Base-by-base conservation (phyloP, 805 yeast species). In the Saccharomycopsis fermentans region DNA sequence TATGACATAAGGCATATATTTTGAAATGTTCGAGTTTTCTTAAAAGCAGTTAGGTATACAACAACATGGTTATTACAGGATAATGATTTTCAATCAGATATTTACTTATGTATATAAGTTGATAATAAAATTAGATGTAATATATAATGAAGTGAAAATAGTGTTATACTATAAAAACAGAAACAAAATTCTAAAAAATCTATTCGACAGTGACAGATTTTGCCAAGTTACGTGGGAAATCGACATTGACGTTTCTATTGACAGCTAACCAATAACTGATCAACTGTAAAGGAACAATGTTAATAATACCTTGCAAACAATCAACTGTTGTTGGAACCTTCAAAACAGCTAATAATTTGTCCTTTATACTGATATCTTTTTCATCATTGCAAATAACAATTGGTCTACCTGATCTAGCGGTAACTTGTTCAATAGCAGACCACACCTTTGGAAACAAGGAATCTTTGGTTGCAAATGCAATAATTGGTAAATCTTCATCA, bases 191-290 rank as follows among this genome's bases (percentile, higher is more conserved):
- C 3, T 9, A 52, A 34, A 24, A 36, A 35, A 21, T 54, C 58
- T 48, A 61, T 48, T 61, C 98, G 63, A 94, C 99, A 54, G 99
- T 94, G 59, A 94, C 99, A 55, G 96, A 86, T 78, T 94, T 94
- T 63, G 99, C 99, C 75, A 94, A 81, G 77, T 94, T 94, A 76
- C 99, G 84, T 65, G 99, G 99, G 84, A 92, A 92, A 73, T 94
- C 99, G 59, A 95, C 99, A 70, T 94, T 96, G 66, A 88, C 86
- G 47, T 97, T 98, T 70, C 92, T 87, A 74, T 85, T 83, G 57
- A 90, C 92, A 57, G 99, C 97, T 68, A 94, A 80, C 94, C 96
- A 91, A 77, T 94, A 94, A 69, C 97, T 86, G 82, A 91, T 90
- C 72, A 94, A 79, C 74, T 94, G 99, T 70, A 94, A 73, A 58